Conservation (phyloP, 2,329 filamentous ascomycete genomes). For the Pseudocercospora crystallina region DNA sequence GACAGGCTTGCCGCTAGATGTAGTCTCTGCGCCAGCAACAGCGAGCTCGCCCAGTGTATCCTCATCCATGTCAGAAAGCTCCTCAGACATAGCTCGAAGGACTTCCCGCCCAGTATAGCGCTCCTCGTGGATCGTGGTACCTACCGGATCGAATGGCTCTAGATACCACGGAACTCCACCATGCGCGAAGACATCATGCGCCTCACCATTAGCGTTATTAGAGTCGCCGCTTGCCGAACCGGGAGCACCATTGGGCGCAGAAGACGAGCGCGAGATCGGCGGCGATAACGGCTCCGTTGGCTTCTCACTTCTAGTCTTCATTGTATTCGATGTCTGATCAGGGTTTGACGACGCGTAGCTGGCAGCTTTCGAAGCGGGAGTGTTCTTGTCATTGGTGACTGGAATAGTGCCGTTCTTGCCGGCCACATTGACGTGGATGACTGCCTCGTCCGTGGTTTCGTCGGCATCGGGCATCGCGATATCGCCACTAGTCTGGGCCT, state of each 20-base stretch:
- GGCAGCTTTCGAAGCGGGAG: constrained; percentile 25
- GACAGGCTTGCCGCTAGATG: constrained; percentile 13
- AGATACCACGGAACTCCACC: constrained; percentile 91
- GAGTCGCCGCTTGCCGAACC: constrained; percentile 19
- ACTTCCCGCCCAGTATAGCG: constrained; percentile 72
- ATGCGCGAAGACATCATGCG: constrained; percentile 49
- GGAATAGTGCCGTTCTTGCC: constrained; percentile 21
- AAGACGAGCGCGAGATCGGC: constrained; percentile 31
- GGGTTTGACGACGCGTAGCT: constrained; percentile 26
- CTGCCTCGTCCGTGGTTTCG: constrained; percentile 28
- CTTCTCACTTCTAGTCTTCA: constrained; percentile 21
- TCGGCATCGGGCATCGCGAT: constrained; percentile 34
- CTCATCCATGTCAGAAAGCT: constrained; percentile 84
- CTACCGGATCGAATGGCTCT: constrained; percentile 72
- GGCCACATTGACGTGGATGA: constrained; percentile 23
- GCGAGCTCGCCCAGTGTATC: constrained; percentile 71
- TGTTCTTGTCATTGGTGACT: constrained; percentile 19
- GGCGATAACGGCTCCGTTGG: constrained; percentile 36
- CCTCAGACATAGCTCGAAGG: constrained; percentile 71
- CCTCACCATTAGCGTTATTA: constrained; percentile 31
- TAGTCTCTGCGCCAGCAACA: constrained; percentile 19
- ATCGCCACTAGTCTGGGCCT: constrained; percentile 27
- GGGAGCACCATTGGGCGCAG: constrained; percentile 12
- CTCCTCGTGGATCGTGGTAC: constrained; percentile 77
- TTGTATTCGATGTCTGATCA: constrained; percentile 8